Percentiles rank a stretch among this genome's conserved stretches.
phyloP scores from a whole-genome alignment of 148 eudicot species.

The Vaccinium vitisidaea region DNA sequence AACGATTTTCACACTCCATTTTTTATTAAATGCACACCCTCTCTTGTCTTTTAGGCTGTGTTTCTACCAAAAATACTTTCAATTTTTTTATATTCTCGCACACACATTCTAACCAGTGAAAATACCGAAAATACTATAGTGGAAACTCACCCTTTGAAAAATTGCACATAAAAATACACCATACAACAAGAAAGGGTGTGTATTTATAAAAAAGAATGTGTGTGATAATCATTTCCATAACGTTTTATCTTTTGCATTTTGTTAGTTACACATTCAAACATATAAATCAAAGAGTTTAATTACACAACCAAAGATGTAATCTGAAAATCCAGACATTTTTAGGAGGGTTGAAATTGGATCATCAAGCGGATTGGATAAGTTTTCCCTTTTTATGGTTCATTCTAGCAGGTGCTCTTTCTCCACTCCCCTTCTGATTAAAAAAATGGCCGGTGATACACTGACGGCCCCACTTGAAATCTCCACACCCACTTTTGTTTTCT shows the following conservation, averaged over 20 bases:
- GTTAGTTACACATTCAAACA: not conserved
- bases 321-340: not conserved
- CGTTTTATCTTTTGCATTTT: not conserved
- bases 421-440: not conserved
- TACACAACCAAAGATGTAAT: not conserved
- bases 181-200: too few species aligned
- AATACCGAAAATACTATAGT: too few species aligned
- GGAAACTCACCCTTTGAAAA: too few species aligned
- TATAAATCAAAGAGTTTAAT: too few species aligned
- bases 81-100: too few species aligned
- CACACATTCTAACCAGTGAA: too few species aligned
- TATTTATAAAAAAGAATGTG: too few species aligned
- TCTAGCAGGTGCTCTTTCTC: not conserved
- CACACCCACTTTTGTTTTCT: slow-evolving; percentile 15
- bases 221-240: not conserved
- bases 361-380: not conserved
- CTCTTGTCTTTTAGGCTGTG: too few species aligned
- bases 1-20: too few species aligned
- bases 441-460: not conserved
- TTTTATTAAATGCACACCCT: too few species aligned
- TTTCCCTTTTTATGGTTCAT: not conserved
- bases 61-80: too few species aligned
- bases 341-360: not conserved
- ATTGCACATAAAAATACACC: too few species aligned
- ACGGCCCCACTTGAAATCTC: slow-evolving; percentile 8